A percentile compares a stretch with the other conserved stretches of the same genome.
Evolutionary conservation across 768 basidiomycete species (phyloP).

Genomic region (Arthromyces matolae): DNA sequence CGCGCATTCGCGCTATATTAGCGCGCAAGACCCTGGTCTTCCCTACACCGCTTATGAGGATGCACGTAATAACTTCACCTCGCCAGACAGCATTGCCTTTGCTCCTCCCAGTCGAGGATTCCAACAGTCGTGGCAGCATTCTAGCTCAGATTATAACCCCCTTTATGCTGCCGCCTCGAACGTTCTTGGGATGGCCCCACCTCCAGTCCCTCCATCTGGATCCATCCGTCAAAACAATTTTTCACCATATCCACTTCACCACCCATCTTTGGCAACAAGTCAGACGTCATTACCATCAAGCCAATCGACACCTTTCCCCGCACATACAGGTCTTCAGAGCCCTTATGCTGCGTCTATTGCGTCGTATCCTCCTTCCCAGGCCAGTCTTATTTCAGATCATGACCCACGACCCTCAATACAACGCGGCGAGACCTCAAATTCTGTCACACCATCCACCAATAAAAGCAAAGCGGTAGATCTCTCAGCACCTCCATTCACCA

Average conservation of each 20-base stretch:
- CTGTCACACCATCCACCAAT: constrained; percentile 52
- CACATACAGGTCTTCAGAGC: constrained; percentile 10
- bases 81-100: constrained; percentile 27
- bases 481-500: constrained; percentile 83
- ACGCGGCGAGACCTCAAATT: constrained; percentile 55
- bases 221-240: constrained; percentile 19
- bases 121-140: constrained; percentile 25
- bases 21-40: constrained; percentile 33
- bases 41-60: constrained; percentile 39
- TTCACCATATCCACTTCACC: constrained; percentile 20
- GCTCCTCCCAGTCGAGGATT: constrained; percentile 18
- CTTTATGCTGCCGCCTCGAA: constrained; percentile 76
- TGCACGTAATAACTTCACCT: constrained; percentile 19
- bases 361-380: constrained; percentile 23
- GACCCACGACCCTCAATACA: constrained; percentile 55
- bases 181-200: constrained; percentile 74
- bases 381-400: constrained; percentile 36
- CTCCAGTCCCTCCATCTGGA: constrained; percentile 34
- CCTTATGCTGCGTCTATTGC: constrained; percentile 19
- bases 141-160: constrained; percentile 46
- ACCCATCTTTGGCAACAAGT: constrained; percentile 17
- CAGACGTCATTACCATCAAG: constrained; percentile 27
- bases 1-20: constrained; percentile 26
- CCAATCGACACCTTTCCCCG: constrained; percentile 29
- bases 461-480: constrained; percentile 83